These are phyloP conservation scores for Medicago arabica DNA, from an alignment of 306 rosid genomes.

Conservation along the genomic window DNA sequence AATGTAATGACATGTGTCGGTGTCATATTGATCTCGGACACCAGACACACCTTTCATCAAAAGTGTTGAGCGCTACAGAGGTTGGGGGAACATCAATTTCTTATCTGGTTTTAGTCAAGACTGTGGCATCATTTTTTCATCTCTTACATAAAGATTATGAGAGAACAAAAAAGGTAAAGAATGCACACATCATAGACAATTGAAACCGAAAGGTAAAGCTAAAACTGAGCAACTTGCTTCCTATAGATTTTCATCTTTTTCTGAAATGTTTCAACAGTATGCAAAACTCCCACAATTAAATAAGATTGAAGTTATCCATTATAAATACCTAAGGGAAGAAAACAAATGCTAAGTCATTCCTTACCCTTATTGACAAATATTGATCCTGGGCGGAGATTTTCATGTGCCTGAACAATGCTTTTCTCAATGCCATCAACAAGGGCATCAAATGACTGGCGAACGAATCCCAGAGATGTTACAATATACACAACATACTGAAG, in stretches of 20 bases:
- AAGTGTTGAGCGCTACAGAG: too few relatives aligned
- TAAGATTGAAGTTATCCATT: slow-evolving; percentile 11
- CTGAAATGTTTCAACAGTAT: slow-evolving; percentile 23
- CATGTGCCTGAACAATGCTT: slow-evolving; percentile 79
- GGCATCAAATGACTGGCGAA: slow-evolving; percentile 87
- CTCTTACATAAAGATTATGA: slow-evolving; percentile 4
- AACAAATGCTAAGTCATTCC: slow-evolving; percentile 29
- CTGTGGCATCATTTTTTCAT: background rate
- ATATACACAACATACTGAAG: slow-evolving; percentile 87
- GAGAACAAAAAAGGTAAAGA: slow-evolving; percentile 1
- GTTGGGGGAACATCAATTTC: too few relatives aligned
- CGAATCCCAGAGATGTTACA: slow-evolving; percentile 95
- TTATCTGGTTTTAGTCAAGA: too few relatives aligned
- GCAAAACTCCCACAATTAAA: slow-evolving; percentile 14
- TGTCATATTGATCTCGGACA: too few relatives aligned
- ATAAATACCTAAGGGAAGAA: slow-evolving; percentile 5
- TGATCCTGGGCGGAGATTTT: slow-evolving; percentile 86
- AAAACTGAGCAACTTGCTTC: slow-evolving; percentile 31
- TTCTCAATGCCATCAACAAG: slow-evolving; percentile 94
- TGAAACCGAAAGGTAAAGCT: slow-evolving; percentile 13
- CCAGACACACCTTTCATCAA: too few relatives aligned
- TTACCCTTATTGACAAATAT: slow-evolving; percentile 81
- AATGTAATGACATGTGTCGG: too few relatives aligned
- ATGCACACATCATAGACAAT: background rate
- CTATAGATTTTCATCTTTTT: slow-evolving; percentile 28